A percentile compares a stretch with the other conserved stretches of the same genome.
phyloP scores from a whole-genome alignment of 1,284 basidiomycete genomes.

The Cryptococcus sp. region DNA sequence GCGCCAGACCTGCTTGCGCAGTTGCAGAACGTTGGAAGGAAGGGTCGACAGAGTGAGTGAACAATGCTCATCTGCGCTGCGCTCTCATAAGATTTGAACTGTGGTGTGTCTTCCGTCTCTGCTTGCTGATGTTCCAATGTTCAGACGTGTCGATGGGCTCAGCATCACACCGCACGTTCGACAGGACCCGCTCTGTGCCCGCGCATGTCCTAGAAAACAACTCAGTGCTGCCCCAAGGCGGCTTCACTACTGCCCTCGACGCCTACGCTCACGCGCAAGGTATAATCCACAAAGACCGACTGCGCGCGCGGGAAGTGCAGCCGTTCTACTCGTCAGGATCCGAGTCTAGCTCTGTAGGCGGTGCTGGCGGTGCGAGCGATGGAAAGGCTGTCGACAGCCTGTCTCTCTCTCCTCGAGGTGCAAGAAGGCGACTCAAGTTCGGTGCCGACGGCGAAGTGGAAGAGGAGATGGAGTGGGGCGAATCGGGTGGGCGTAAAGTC shows the following conservation, averaged over 20 bases:
- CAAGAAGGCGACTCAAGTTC: constrained; percentile 20
- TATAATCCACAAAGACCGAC: constrained; percentile 34
- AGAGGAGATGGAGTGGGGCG: constrained; percentile 11
- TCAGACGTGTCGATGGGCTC: constrained; percentile 17
- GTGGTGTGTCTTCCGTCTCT: not conserved
- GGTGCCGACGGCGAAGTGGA: constrained; percentile 24
- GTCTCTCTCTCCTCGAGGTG: constrained; percentile 16
- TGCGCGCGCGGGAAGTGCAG: constrained; percentile 33
- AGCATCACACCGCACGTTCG: constrained; percentile 31
- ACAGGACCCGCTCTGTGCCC: constrained; percentile 41
- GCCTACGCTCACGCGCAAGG: constrained; percentile 28
- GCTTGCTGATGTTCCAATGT: not conserved
- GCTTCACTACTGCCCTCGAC: constrained; percentile 32
- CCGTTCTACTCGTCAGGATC: constrained; percentile 21
- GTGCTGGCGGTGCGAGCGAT: not conserved
- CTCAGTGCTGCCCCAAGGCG: constrained; percentile 6
- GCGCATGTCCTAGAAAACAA: constrained; percentile 14
- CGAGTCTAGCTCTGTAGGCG: constrained; percentile 6
- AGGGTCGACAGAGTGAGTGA: constrained; percentile 38
- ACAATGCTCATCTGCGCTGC: too few species aligned
- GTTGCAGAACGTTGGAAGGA: constrained; percentile 38
- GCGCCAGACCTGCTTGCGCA: constrained; percentile 32
- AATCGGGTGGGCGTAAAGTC: not conserved
- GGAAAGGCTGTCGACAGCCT: constrained; percentile 7
- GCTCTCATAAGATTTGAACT: not conserved